Percentiles rank a stretch among this genome's conserved stretches.
Conservation (phyloP, 345 rosid genomes). For the Populus ilicifolia region DNA sequence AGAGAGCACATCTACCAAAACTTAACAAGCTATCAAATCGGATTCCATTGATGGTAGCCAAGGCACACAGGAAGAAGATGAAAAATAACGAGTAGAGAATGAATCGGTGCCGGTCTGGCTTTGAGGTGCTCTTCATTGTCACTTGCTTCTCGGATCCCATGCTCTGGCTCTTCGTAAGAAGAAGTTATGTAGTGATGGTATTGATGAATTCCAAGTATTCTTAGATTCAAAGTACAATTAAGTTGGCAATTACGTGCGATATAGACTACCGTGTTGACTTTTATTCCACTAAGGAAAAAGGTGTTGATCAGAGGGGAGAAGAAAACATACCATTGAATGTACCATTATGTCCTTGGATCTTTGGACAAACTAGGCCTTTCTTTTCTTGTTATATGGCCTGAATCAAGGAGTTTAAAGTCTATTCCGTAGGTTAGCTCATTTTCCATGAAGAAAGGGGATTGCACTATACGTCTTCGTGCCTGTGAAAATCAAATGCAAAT, state of each 20-base stretch:
- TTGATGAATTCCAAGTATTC: constrained; percentile 9
- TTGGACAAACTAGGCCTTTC: neutral
- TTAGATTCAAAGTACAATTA: constrained; percentile 9
- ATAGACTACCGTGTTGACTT: constrained; percentile 32
- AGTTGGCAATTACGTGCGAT: constrained; percentile 25
- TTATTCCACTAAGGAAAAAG: constrained; percentile 11
- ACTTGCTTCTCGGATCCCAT: neutral
- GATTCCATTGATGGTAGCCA: constrained; percentile 56
- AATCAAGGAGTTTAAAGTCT: constrained; percentile 13
- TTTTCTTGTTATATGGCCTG: no score
- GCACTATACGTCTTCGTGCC: neutral
- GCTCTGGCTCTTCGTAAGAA: neutral
- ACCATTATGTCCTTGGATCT: constrained; percentile 12
- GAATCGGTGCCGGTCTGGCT: constrained; percentile 30
- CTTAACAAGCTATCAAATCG: constrained; percentile 44
- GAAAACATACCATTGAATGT: constrained; percentile 11
- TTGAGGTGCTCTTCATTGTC: constrained; percentile 26
- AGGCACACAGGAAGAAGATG: constrained; percentile 54
- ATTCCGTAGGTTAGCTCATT: neutral
- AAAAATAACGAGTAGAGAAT: constrained; percentile 50
- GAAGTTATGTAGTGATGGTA: neutral
- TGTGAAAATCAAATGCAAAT: no score
- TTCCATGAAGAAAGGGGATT: neutral
- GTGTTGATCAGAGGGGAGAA: constrained; percentile 9
- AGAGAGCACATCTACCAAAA: constrained; percentile 48